Evolutionary conservation across 345 rosid species (phyloP).

Genomic region (Cochlearia excelsa): DNA sequence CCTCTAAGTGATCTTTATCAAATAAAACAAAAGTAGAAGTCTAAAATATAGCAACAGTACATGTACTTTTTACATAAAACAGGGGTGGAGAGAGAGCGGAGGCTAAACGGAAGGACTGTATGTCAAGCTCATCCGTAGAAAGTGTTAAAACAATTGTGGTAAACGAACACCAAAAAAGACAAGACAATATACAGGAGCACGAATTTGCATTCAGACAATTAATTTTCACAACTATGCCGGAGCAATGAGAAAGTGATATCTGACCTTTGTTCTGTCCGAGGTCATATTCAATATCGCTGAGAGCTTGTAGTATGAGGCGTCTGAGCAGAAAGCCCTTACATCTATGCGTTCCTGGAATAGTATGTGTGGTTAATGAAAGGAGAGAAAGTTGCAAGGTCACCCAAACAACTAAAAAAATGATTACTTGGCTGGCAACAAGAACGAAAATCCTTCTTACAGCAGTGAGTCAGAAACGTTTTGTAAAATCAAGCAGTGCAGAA

Average conservation of each 20-base stretch:
- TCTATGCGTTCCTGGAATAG: slow-evolving; percentile 86
- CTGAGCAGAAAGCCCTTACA: slow-evolving; percentile 72
- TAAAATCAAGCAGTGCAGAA: neutral
- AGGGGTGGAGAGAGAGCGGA: neutral
- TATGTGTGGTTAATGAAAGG: slow-evolving; percentile 19
- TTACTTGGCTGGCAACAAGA: neutral
- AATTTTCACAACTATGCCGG: neutral
- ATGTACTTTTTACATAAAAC: slow-evolving; percentile 12
- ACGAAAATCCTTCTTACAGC: neutral
- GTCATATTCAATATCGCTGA: slow-evolving; percentile 83
- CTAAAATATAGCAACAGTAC: slow-evolving; percentile 19
- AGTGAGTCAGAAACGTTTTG: slow-evolving; percentile 3
- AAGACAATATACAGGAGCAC: slow-evolving; percentile 11
- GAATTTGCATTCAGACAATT: slow-evolving; percentile 12
- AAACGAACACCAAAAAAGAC: slow-evolving; percentile 8
- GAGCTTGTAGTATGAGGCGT: slow-evolving; percentile 82
- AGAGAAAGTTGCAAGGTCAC: neutral
- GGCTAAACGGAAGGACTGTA: slow-evolving; percentile 15
- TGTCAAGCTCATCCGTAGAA: slow-evolving; percentile 5
- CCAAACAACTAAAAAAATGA: slow-evolving; percentile 12
- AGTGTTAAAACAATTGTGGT: too few relatives aligned
- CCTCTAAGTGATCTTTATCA: too few relatives aligned
- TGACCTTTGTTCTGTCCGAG: slow-evolving; percentile 94
- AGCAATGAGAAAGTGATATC: slow-evolving; percentile 16
- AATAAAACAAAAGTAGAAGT: too few relatives aligned